phyloP scores from a whole-genome alignment of 345 rosid genomes.

The Camelina hispida region DNA sequence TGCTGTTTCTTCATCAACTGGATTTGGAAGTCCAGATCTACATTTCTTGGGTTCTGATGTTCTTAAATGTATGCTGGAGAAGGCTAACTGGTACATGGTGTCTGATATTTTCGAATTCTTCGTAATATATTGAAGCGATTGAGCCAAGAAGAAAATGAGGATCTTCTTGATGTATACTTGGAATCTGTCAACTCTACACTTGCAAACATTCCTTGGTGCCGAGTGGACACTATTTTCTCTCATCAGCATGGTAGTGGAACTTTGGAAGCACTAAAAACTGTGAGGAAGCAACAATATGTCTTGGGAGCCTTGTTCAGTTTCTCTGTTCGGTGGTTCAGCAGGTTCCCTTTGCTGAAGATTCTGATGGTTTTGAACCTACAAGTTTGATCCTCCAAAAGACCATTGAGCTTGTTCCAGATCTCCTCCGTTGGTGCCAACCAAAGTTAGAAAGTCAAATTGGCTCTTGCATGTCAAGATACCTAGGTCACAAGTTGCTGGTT shows the following conservation, averaged over 20 bases:
- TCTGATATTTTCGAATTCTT: conserved; percentile 58
- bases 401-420: conserved; percentile 59
- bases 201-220: conserved; percentile 58
- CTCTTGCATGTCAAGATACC: conserved; percentile 55
- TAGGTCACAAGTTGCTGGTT: conserved; percentile 88
- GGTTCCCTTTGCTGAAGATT: conserved; percentile 39
- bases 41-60: conserved; percentile 38
- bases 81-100: conserved; percentile 62
- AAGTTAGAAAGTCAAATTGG: conserved; percentile 46
- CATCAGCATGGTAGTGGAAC: conserved; percentile 38
- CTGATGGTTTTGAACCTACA: conserved; percentile 43
- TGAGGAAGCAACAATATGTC: conserved; percentile 49
- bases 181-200: conserved; percentile 54
- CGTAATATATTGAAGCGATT: conserved; percentile 64
- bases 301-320: conserved; percentile 73
- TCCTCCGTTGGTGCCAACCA: conserved; percentile 65
- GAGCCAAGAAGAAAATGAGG: conserved; percentile 58
- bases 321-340: conserved; percentile 74
- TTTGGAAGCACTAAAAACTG: conserved; percentile 31
- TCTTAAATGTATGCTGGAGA: conserved; percentile 53
- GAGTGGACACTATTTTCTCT: conserved; percentile 46
- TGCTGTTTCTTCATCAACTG: conserved; percentile 34
- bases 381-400: conserved; percentile 47
- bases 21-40: conserved; percentile 25
- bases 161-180: conserved; percentile 51